Evolutionary conservation across 1,284 basidiomycete genomes (phyloP), one percentile per base, ranked within the genome.

Genomic region (Vanrija pseudolonga): DNA sequence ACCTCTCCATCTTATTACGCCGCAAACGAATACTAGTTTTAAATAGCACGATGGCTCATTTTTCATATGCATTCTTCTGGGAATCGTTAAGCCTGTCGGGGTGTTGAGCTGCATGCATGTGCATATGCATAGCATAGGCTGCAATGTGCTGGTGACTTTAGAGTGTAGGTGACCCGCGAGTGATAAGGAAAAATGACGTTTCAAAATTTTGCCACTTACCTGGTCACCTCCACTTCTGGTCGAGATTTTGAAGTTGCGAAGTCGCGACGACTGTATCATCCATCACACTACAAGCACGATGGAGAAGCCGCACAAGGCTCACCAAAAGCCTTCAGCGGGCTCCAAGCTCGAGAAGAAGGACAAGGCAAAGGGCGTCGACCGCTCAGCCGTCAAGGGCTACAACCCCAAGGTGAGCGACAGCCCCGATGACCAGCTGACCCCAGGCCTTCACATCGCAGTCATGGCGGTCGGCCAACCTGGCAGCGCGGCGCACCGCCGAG

Each of bases 371-470:
- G 85, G 83, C 22, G 87, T 89, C 65, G 84, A 87, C 52, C 68
- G 65, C 74, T 60, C 68, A 1, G 69, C 69, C 12, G 71, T 70
- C 14, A 84, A 78, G 57, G 87, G 86, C 4, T 90, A 86, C 78
- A 97, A 98, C 70, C 91, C 93, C 74, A 97, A 96, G 88, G 92
- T 89, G 56, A 59, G 80, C 45, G 17, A 20, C n/a, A 22, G 18
- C 38, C 5, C 5, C 14, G 2, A 5, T 19, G 4, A 15, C 22
- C 6, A 17, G 17, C 50, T 55, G 11, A 59, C 54, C 20, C 17
- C 53, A 81, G 80, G 83, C 96, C 3, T 99, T 98, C 77, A 94
- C 93, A 20, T 90, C 91, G 22, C 86, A 84, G 75, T 96, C 93
- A 28, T 91, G 90, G 64, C 83, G 89, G 55, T 81, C 85, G 47